Conservation (phyloP, 208 protist species). For the Leishmania tropica region DNA sequence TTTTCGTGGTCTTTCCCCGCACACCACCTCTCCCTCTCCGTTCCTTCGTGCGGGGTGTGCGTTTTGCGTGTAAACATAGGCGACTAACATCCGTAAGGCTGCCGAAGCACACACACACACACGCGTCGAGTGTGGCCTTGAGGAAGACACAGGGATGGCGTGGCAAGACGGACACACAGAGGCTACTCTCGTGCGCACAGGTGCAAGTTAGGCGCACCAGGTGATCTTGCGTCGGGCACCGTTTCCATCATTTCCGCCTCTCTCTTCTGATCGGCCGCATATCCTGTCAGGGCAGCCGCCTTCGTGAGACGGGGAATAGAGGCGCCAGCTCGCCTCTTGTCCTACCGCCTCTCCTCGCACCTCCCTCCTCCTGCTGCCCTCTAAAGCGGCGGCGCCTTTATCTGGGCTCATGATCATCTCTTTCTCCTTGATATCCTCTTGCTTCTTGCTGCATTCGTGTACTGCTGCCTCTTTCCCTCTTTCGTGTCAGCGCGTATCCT, state of each 20-base stretch:
- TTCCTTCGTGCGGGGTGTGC: neutral
- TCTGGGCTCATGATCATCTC: neutral
- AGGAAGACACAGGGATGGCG: neutral
- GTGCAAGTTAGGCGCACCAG: neutral
- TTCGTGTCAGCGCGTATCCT: neutral
- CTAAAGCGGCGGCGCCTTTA: neutral
- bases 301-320: neutral
- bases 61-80: slow-evolving; percentile 6
- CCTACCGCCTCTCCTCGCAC: neutral
- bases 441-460: neutral
- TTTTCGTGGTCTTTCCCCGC: neutral
- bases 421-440: neutral
- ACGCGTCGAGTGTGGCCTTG: neutral
- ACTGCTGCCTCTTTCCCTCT: neutral
- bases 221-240: neutral
- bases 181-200: neutral
- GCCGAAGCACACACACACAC: neutral
- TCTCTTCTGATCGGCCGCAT: neutral
- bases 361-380: neutral
- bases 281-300: neutral
- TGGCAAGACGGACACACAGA: neutral
- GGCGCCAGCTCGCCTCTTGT: neutral
- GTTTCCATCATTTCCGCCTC: neutral
- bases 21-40: neutral
- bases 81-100: slow-evolving; percentile 1